Evolutionary conservation across 176 grass and related monocot species (phyloP), one percentile per base, ranked within the genome.

Genomic region (Oryza punctata): DNA sequence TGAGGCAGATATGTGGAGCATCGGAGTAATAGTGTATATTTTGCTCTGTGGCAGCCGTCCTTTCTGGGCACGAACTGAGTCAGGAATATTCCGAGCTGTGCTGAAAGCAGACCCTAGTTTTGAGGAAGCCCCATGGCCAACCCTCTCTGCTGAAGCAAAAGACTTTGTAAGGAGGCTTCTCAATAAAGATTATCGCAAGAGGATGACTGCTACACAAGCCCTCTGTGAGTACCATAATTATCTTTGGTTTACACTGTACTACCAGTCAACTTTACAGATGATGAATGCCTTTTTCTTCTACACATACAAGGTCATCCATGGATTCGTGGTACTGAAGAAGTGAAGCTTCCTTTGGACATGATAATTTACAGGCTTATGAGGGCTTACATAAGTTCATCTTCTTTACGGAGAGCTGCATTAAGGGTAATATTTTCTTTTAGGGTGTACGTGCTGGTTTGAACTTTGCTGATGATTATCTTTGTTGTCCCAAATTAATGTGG

Each of bases 1-100:
- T 5, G 95, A 97, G 84, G 95, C 90, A 45, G 95, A 97, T 80
- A 97, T 97, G 92, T 97, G 95, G 95, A 97, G 95, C 77, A 91
- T 97, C 67, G 95, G 95, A 77, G 92, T 97, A 77, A 93, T 97
- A 74, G 85, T 89, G 38, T 97, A 97, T 83, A 97, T 97, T 85
- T 89, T 97, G 57, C 90, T 97, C 18, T 94, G 95, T 45, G 95
- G 92, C 78, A 94, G 90, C 76, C 95, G 95, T 10, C 92, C 95
- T 80, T 97, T 97, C 76, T 97, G 92, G 92, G 90, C 92, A 33
- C 88, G 95, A 37, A 94, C 90, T 1, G 92, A 97, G 64, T 97
- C 90, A 0, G 95, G 92, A 77, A 94, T 97, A 86, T 97, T 97
- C 61, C 92, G 90, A 67, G 79, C 86, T 76, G 95, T 97, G 61